Percentiles rank a stretch among this genome's conserved stretches.
These are phyloP conservation scores for Rubroshorea leprosula DNA, from an alignment of 345 rosid genomes.

Conservation along the genomic window DNA sequence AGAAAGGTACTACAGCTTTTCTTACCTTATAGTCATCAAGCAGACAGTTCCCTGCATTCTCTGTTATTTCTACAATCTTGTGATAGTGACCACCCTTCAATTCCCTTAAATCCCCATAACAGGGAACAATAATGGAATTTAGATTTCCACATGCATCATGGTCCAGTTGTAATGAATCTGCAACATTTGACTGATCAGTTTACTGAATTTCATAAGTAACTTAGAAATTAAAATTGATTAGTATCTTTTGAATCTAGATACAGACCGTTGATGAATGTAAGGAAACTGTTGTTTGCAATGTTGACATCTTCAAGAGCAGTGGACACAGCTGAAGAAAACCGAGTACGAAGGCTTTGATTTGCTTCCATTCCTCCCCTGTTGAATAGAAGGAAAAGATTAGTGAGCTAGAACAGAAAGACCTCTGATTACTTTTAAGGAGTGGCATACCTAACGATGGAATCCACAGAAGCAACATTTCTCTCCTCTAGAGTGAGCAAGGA, in stretches of 20 bases:
- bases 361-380: conserved; percentile 76
- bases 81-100: conserved; percentile 80
- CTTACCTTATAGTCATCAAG: conserved; percentile 77
- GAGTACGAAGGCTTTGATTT: conserved; percentile 54
- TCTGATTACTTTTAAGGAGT: conserved; percentile 2
- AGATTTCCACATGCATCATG: conserved; percentile 74
- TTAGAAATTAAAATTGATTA: not conserved
- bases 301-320: conserved; percentile 60
- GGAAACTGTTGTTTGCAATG: conserved; percentile 53
- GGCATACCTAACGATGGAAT: conserved; percentile 75
- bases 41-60: conserved; percentile 84
- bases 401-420: not conserved
- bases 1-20: no score
- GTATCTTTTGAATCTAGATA: conserved; percentile 17
- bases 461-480: conserved; percentile 76
- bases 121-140: conserved; percentile 79
- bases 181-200: conserved; percentile 12
- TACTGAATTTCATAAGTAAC: not conserved
- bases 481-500: conserved; percentile 74
- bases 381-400: conserved; percentile 7
- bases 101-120: conserved; percentile 73
- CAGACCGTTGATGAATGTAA: conserved; percentile 73
- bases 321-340: conserved; percentile 71
- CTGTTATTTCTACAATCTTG: conserved; percentile 76
- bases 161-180: conserved; percentile 92